These are phyloP conservation scores for Populus nigra DNA, from an alignment of 345 rosid species.

Conservation along the genomic window DNA sequence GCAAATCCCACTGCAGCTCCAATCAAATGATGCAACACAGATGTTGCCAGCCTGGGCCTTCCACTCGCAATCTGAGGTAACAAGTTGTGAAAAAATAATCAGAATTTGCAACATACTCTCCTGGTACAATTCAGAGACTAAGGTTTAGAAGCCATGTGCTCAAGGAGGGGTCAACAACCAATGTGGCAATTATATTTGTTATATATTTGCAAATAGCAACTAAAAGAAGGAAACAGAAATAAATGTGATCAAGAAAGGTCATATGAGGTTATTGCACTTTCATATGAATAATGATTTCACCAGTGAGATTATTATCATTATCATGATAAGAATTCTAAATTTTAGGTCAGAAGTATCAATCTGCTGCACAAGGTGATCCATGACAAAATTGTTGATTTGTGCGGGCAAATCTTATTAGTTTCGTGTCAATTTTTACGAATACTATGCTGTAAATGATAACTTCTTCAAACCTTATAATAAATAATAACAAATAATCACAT, in stretches of 20 bases:
- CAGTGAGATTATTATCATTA: background rate
- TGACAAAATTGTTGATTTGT: background rate
- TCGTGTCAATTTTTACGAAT: background rate
- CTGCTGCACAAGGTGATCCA: background rate
- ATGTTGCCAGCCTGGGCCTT: constrained; percentile 97
- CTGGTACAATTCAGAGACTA: no score
- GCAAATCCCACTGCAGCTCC: constrained; percentile 98
- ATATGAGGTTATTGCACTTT: no score
- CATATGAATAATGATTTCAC: background rate
- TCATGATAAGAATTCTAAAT: background rate
- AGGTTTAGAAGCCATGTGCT: no score
- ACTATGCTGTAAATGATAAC: background rate
- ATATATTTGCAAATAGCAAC: no score
- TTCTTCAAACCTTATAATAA: constrained; percentile 15
- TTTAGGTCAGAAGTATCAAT: background rate
- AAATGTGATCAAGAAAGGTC: no score
- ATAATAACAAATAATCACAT: constrained; percentile 6
- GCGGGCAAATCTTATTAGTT: background rate
- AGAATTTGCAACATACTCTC: background rate
- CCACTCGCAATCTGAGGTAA: constrained; percentile 81
- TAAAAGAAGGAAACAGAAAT: no score
- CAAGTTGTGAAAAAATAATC: background rate
- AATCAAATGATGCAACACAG: constrained; percentile 92
- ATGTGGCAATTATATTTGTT: no score
- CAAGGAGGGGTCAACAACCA: no score